Conservation (phyloP, 345 rosid species). For the Sonneratia alba region DNA sequence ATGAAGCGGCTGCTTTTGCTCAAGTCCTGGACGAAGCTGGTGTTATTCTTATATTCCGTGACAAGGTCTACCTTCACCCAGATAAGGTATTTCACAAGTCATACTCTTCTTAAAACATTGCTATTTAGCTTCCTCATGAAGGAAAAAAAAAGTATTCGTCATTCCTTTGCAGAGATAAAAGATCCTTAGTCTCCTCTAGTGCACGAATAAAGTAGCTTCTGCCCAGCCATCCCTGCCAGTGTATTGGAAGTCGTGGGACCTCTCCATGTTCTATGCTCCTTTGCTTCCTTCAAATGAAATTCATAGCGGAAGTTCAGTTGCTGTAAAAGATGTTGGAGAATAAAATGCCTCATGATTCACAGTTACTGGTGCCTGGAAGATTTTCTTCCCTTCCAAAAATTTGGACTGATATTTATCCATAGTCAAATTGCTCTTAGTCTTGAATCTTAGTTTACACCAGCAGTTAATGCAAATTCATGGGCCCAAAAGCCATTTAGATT, state of each 20-base stretch:
- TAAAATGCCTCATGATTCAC: not conserved
- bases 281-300: not conserved
- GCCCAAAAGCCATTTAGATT: not conserved
- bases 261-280: not conserved
- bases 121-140: not conserved
- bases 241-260: not conserved
- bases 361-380: too few species aligned
- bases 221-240: not conserved
- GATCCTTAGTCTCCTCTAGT: not conserved
- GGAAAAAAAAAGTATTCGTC: not conserved
- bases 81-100: slow-evolving; percentile 46
- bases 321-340: not conserved
- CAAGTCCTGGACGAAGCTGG: slow-evolving; percentile 87
- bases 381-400: too few species aligned
- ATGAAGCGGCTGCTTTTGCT: slow-evolving; percentile 69
- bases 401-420: not conserved
- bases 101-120: not conserved
- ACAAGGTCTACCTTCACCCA: slow-evolving; percentile 81
- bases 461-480: not conserved
- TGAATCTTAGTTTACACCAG: not conserved
- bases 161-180: not conserved
- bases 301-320: not conserved
- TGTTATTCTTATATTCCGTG: slow-evolving; percentile 70
- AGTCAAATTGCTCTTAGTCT: not conserved
- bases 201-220: not conserved